Percentiles rank a stretch among this genome's conserved stretches.
Conservation (phyloP, 345 rosid species). For the Populus euphratica region DNA sequence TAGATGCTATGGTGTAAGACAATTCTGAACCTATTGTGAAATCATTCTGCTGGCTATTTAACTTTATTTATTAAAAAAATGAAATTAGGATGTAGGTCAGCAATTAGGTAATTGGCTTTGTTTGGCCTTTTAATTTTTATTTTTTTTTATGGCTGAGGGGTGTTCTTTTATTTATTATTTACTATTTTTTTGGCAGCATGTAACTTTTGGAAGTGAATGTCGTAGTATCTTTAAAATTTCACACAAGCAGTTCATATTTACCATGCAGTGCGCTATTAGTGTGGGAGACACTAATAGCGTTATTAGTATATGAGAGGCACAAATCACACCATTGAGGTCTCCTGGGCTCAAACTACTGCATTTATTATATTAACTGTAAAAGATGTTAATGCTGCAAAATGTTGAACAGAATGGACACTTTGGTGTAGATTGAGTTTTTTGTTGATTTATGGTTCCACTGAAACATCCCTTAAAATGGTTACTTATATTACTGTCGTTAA, state of each 20-base stretch:
- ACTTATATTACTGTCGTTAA: background rate
- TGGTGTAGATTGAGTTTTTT: background rate
- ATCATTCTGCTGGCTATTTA: slow-evolving; percentile 10
- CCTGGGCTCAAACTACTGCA: background rate
- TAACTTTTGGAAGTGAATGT: background rate
- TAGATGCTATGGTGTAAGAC: slow-evolving; percentile 58
- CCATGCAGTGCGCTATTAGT: background rate
- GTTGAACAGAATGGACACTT: background rate
- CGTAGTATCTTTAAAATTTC: background rate
- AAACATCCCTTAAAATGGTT: background rate
- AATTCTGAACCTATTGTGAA: slow-evolving; percentile 20
- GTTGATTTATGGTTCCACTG: background rate
- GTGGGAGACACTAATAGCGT: background rate
- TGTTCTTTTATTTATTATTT: background rate
- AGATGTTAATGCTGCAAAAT: background rate
- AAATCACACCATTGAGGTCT: background rate
- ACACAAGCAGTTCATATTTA: background rate
- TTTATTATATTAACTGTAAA: background rate
- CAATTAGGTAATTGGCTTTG: background rate
- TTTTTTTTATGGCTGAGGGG: background rate
- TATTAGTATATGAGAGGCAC: background rate
- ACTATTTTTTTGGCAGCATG: background rate
- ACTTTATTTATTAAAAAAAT: background rate
- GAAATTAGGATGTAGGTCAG: background rate
- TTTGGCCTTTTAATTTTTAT: background rate